A percentile compares a stretch with the other conserved stretches of the same genome.
Conservation (phyloP, 176 grass and related monocot genomes). For the Carex pumila region DNA sequence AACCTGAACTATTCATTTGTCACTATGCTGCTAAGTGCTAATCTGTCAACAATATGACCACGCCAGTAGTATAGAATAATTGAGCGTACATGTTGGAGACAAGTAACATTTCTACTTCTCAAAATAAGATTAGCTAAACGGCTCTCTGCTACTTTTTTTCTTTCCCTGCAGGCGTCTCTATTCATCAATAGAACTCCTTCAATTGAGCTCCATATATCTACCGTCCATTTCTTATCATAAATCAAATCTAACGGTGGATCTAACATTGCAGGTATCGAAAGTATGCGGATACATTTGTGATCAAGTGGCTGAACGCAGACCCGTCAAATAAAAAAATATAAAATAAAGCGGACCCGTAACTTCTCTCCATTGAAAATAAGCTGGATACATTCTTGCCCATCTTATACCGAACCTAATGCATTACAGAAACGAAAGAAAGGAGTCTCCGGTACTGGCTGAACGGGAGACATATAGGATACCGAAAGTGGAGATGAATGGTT, state of each 20-base stretch:
- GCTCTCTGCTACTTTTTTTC: constrained; percentile 4
- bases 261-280: not conserved
- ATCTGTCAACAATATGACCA: not conserved
- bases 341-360: not conserved
- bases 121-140: not conserved
- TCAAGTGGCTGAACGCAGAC: not conserved
- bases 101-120: not conserved
- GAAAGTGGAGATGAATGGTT: not conserved
- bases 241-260: constrained; percentile 19
- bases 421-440: not conserved
- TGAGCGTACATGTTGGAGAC: not conserved
- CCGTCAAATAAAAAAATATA: too few species aligned
- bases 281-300: not conserved
- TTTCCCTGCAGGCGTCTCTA: not conserved
- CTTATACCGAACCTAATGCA: not conserved
- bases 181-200: not conserved
- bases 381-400: not conserved
- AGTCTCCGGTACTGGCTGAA: not conserved
- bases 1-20: too few species aligned
- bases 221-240: constrained; percentile 15
- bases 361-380: not conserved
- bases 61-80: not conserved
- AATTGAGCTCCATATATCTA: not conserved
- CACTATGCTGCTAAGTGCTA: too few species aligned
- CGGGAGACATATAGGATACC: too few species aligned